Base-by-base conservation (phyloP, 169 alveolate genomes). In the Plasmodium malariae region DNA sequence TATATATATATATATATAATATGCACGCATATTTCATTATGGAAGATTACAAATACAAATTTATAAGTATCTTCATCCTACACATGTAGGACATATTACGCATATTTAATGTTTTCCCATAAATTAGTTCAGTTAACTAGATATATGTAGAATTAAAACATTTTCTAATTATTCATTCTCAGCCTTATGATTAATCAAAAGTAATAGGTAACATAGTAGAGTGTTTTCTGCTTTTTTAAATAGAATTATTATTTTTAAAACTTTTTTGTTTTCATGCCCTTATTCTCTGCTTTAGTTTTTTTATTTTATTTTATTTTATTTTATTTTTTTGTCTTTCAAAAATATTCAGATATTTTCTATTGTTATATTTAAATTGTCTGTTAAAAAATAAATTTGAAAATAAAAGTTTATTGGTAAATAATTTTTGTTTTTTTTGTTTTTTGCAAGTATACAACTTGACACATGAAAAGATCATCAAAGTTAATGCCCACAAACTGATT, bases 301-400 rank as follows among this genome's bases (percentile, higher is more conserved):
- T 11, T 51, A 11, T 51, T 51, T 51, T n/a, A 3, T 11, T n/a
- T 51, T 51, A 11, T 65, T 7, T 6, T 65, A 30, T 14, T 65
- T 65, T 11, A 30, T 65, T 67, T 67, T 67, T 67, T 67, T 67
- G 74, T 67, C 17, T 12, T 67, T 67, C 43, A 67, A 67, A 67
- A 67, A 36, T 21, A n/a, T n/a, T 67, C 12, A 67, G 19, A 67
- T 67, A 67, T n/a, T 40, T 48, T 67, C 34, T 55, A 67, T 48
- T 67, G 48, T 21, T 48, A 11, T 67, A 49, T n/a, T 40, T 36
- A 36, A 67, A n/a, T 36, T 67, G 24, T 65, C 34, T 37, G 28
- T 67, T 37, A 21, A 34, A 26, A 49, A 49, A 37, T 5, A 26
- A 2, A 30, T 6, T 67, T 65, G 34, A 67, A 67, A 67, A 21